These are phyloP conservation scores for Brassica cretica DNA, from an alignment of 345 rosid species.

Conservation along the genomic window DNA sequence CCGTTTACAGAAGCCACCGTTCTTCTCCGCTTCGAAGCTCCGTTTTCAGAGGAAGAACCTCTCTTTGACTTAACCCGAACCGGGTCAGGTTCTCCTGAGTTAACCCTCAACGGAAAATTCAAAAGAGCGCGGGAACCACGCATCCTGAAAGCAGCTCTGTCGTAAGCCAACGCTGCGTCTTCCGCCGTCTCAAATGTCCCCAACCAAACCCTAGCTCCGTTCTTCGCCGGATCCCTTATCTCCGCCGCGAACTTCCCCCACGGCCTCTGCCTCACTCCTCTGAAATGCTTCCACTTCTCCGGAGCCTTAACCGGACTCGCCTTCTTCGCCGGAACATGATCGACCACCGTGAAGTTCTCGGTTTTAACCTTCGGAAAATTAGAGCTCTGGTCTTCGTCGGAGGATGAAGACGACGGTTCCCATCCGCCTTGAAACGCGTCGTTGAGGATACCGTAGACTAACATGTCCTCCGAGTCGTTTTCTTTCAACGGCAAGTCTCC, in stretches of 20 bases:
- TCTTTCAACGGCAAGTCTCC: constrained; percentile 84
- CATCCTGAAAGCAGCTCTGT: constrained; percentile 92
- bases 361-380: constrained; percentile 34
- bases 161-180: constrained; percentile 97
- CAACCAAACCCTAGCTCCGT: constrained; percentile 96
- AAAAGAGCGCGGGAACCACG: constrained; percentile 90
- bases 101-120: constrained; percentile 86
- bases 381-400: constrained; percentile 21
- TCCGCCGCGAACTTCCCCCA: constrained; percentile 99
- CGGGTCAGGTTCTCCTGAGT: constrained; percentile 96
- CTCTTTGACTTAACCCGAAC: constrained; percentile 85
- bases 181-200: constrained; percentile 98
- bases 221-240: constrained; percentile 97
- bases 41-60: constrained; percentile 51
- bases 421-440: constrained; percentile 79
- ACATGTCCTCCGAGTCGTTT: constrained; percentile 87
- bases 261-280: constrained; percentile 97
- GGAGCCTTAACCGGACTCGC: constrained; percentile 17
- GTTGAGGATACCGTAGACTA: constrained; percentile 64
- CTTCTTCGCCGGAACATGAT: constrained; percentile 28
- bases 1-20: constrained; percentile 34
- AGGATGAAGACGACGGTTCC: constrained; percentile 55
- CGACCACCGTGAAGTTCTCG: constrained; percentile 27
- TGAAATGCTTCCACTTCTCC: constrained; percentile 73
- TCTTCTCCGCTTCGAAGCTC: constrained; percentile 63